A percentile compares a stretch with the other conserved stretches of the same genome.
Evolutionary conservation across 169 alveolate genomes (phyloP).

Genomic region (Cryptosporidium sp.): DNA sequence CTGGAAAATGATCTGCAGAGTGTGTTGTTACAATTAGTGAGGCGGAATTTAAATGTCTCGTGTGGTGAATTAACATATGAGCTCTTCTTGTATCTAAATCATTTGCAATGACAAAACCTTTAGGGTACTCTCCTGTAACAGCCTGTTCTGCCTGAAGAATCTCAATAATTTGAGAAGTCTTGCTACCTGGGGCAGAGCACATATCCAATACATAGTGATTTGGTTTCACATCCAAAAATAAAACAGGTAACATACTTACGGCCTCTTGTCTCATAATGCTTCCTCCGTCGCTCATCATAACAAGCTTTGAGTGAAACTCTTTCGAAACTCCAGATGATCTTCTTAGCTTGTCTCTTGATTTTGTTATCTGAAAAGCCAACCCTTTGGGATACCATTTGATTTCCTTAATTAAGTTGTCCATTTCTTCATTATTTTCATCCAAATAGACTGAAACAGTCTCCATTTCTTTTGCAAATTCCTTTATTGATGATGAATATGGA

Average conservation of each 20-base stretch:
- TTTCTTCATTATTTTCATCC: conserved; percentile 74
- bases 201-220: conserved; percentile 83
- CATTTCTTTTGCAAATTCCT: conserved; percentile 66
- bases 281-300: conserved; percentile 83
- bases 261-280: conserved; percentile 88
- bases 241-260: conserved; percentile 90
- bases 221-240: conserved; percentile 81
- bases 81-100: conserved; percentile 94
- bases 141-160: conserved; percentile 69
- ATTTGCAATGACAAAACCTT: conserved; percentile 92
- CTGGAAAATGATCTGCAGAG: conserved; percentile 92
- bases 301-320: conserved; percentile 79
- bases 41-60: conserved; percentile 87
- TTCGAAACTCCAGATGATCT: conserved; percentile 79
- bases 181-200: conserved; percentile 94
- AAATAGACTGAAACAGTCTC: neutral
- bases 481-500: conserved; percentile 76
- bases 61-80: conserved; percentile 92
- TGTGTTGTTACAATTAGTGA: conserved; percentile 88
- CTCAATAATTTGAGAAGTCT: conserved; percentile 86
- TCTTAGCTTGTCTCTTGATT: conserved; percentile 81
- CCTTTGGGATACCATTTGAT: conserved; percentile 76
- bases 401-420: conserved; percentile 76
- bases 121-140: conserved; percentile 13
- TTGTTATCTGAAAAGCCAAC: conserved; percentile 78